Percentiles rank a stretch among this genome's conserved stretches.
phyloP scores from a whole-genome alignment of 2,329 filamentous ascomycete genomes.

The Bipolaris gigantea region DNA sequence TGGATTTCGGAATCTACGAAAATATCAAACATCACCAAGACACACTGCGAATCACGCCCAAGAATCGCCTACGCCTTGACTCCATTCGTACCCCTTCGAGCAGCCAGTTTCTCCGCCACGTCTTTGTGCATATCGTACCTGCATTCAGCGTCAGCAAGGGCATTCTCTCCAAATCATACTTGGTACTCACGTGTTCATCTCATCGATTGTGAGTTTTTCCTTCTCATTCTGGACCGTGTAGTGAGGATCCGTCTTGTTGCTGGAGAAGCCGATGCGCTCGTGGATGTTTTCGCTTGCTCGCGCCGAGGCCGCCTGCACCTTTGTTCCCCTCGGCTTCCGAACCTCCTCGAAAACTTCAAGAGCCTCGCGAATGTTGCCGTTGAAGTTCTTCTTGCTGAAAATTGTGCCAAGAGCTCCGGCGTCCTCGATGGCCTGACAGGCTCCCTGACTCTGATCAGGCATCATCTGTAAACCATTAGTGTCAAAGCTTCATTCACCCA shows the following conservation, averaged over 20 bases:
- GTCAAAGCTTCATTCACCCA: not conserved
- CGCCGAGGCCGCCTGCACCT: conserved; percentile 44
- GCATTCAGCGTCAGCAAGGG: not conserved
- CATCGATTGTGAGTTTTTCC: conserved; percentile 66
- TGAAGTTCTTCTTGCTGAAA: conserved; percentile 55
- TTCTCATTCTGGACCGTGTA: conserved; percentile 66
- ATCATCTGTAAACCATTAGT: conserved; percentile 55
- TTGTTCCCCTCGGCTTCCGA: conserved; percentile 43
- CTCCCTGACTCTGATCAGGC: conserved; percentile 70
- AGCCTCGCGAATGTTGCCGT: conserved; percentile 36
- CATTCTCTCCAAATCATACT: not conserved
- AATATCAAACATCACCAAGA: not conserved
- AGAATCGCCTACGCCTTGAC: not conserved
- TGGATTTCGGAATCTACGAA: not conserved
- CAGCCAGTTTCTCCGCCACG: not conserved
- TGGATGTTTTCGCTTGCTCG: conserved; percentile 46
- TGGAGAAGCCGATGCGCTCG: conserved; percentile 59
- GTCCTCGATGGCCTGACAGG: conserved; percentile 70
- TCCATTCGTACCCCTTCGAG: not conserved
- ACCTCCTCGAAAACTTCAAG: conserved; percentile 44
- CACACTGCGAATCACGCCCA: not conserved
- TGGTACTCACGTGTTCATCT: conserved; percentile 59
- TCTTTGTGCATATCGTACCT: conserved; percentile 25
- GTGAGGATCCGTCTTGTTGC: conserved; percentile 58
- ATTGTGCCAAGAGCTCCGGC: conserved; percentile 64